Base-by-base conservation (phyloP, 371 early-diverging fungal genomes). In the Dichotomocladium elegans region DNA sequence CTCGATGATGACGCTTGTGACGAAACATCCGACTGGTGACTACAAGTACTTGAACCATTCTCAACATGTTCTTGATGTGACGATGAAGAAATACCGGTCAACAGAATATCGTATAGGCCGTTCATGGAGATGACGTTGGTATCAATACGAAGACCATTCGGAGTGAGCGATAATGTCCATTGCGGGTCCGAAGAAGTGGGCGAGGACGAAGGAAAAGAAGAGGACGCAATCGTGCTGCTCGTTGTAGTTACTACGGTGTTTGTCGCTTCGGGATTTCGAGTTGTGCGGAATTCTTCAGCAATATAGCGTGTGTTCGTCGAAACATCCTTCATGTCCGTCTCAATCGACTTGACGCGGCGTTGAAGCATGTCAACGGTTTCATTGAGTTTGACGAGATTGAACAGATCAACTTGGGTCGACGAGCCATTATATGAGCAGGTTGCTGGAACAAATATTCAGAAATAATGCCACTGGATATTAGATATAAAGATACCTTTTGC, bases 401-500 rank as follows among this genome's bases (percentile, higher is more conserved):
- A 68, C 14, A 68, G 37, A 46, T 68, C 68, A 12, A 68, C 61
- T 41, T 68, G 68, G 2, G 68, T 60, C 34, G 63, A 55, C 44
- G 60, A 60, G 24, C 68, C 68, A 21, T 53, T 60, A 34, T 68
- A 68, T 14, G 56, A 58, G 37, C 68, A 68, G 45, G 46, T 21
- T 1, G 54, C 63, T 64, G 34, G n/a, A n/a, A n/a, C n/a, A n/a
- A n/a, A n/a, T n/a, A n/a, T n/a, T n/a, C n/a, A n/a, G n/a, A n/a
- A n/a, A n/a, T n/a, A n/a, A n/a, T n/a, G n/a, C n/a, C n/a, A n/a
- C n/a, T n/a, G n/a, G n/a, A n/a, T n/a, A n/a, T n/a, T n/a, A n/a
- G n/a, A n/a, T n/a, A n/a, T n/a, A n/a, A n/a, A n/a, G n/a, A n/a
- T 67, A 75, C 76, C 76, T 62, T 74, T 71, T 8, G 72, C 63